These are phyloP conservation scores for Pichia sp. DNA, from an alignment of 1,139 yeast genomes.

Conservation along the genomic window DNA sequence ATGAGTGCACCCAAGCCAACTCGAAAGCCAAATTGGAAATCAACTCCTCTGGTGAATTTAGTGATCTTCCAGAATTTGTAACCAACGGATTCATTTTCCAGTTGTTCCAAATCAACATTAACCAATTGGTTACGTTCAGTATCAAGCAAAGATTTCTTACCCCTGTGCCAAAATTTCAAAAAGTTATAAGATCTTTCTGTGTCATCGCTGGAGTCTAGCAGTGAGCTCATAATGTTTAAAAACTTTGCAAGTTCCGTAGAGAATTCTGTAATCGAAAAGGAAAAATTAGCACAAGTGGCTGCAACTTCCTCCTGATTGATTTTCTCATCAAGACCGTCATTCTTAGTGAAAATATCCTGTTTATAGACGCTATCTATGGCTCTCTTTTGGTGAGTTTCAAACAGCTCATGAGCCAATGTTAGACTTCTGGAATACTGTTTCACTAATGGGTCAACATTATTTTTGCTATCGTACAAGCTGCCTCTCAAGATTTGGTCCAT, in stretches of 20 bases:
- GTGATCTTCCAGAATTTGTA: constrained; percentile 40
- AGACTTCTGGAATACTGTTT: constrained; percentile 48
- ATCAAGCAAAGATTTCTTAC: constrained; percentile 4
- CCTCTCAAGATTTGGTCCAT: constrained; percentile 57
- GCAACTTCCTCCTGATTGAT: constrained; percentile 77
- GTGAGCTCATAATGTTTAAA: constrained; percentile 40
- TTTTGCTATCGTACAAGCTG: constrained; percentile 49
- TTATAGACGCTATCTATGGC: constrained; percentile 57
- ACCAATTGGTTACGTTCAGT: constrained; percentile 10
- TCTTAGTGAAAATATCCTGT: constrained; percentile 49
- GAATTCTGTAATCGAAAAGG: constrained; percentile 59
- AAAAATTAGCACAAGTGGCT: constrained; percentile 80
- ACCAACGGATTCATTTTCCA: constrained; percentile 10
- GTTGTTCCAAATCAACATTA: constrained; percentile 1
- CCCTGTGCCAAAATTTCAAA: constrained; percentile 45
- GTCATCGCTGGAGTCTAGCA: constrained; percentile 21
- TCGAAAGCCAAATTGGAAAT: constrained; percentile 72
- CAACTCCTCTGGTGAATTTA: constrained; percentile 49
- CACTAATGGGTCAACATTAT: constrained; percentile 36
- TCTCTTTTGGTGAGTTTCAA: constrained; percentile 50
- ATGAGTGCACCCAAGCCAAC: constrained; percentile 75
- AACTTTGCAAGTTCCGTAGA: constrained; percentile 54
- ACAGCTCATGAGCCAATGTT: constrained; percentile 48
- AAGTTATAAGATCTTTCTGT: constrained; percentile 44
- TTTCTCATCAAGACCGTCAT: constrained; percentile 39